Evolutionary conservation across 192 early-diverging fungal genomes (phyloP), one percentile per base, ranked within the genome.

Genomic region (Backusella morwellensis): DNA sequence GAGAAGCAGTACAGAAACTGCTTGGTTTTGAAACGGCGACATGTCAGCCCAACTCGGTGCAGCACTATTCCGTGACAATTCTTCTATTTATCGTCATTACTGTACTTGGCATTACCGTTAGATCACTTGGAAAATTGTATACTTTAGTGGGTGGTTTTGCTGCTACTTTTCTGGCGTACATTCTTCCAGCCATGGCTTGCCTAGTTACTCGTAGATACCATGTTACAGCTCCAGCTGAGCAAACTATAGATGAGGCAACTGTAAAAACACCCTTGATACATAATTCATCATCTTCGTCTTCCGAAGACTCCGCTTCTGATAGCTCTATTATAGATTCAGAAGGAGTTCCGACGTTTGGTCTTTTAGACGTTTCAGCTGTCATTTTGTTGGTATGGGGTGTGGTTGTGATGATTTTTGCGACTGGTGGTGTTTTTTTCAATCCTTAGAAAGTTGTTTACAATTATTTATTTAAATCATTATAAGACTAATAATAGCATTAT

Each of bases 331-430:
- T 72, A 32, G 17, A 26, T 32, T 40, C 41, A 32, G 70, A 50
- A 19, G 17, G 5, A 29, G 32, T 50, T 9, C 70, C 70, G 15
- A 69, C 15, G 15, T 40, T 68, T 35, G 32, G 42, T 15, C 71
- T 68, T 8, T 4, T 79, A 17, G 78, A 79, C 32, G 21, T 69
- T 4, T 66, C 66, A 23, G 82, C 86, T 1, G 79, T 80, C 15
- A 11, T 85, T 9, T 59, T 87, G 21, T 36, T 87, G 6, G 75
- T 84, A 23, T 87, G 84, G 79, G 86, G 86, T 0, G 54, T 82
- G 1, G 78, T 87, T 68, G 86, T 87, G 1, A 87, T 87, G 86
- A 42, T 87, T n/a, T 73, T 87, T 75, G 83, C 86, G 12, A 84
- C 83, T 6, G 41, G 29, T 38, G 75, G 72, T 70, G 66, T 44